Base-by-base conservation (phyloP, 2,329 filamentous ascomycete genomes). In the Aspergillus viridinutans region DNA sequence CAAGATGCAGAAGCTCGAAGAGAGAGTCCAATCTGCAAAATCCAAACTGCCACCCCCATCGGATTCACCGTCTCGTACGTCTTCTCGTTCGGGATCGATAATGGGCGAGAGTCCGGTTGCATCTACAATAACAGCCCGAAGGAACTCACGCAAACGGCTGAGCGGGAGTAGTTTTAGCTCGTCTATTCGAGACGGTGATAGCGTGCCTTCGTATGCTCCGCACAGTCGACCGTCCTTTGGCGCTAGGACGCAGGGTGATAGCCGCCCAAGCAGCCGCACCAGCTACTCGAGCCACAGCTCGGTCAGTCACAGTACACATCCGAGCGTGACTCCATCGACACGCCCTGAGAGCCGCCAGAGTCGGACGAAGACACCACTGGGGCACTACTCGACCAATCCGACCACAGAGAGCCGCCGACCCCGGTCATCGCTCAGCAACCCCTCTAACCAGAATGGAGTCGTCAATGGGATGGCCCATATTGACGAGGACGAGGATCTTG, bases 1-100 rank as follows among this genome's bases (percentile, higher is more conserved):
- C 28, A 94, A 97, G 76, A 97, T 97, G 92, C 91, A 97, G 75
- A 90, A 91, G 64, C 86, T 99, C 59, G 94, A 97, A 73, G 90
- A 94, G 61, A 85, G 94, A 48, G 93, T 99, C 9, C 92, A 97
- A 59, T 91, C 88, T 25, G 94, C 89, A 20, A 87, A 92, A 64
- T 97, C 93, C 42, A 96, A 94, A 75, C 83, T 99, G 21, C 94
- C 94, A 2, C 90, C 89, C 1, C 90, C 92, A 2, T 82, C 85
- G 7, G 82, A 80, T 54, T 94, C 89, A 0, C 92, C 92, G 4
- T 91, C 92, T 20, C 86, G 88, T 50, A 83, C 84, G 4, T 96
- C 92, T n/a, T 91, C 92, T 23, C 84, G 90, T 50, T 80, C 76
- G 57, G 78, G 76, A 50, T 82, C 79, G 51, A 74, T 79, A 7